Conservation (phyloP, 306 rosid genomes). For the Macrotyloma uniflorum region DNA sequence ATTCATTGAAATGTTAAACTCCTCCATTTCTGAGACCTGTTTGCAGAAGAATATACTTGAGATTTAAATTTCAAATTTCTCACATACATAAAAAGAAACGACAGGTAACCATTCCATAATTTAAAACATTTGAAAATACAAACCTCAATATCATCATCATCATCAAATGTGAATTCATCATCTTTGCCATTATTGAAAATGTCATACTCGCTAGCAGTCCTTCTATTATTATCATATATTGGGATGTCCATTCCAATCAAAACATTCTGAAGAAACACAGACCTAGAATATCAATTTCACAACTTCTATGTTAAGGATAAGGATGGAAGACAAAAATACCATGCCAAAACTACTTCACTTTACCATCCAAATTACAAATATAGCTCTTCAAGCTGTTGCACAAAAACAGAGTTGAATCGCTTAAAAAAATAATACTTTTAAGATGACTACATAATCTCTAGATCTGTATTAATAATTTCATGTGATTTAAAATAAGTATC, state of each 20-base stretch:
- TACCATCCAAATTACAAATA: slow-evolving; percentile 19
- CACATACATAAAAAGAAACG: slow-evolving; percentile 31
- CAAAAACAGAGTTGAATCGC: slow-evolving; percentile 4
- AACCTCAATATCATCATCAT: slow-evolving; percentile 71
- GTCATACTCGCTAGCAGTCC: slow-evolving; percentile 48
- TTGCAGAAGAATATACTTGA: slow-evolving; percentile 36
- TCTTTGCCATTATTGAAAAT: slow-evolving; percentile 44
- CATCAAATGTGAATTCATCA: slow-evolving; percentile 60
- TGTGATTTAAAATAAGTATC: slow-evolving; percentile 26
- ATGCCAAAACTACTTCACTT: slow-evolving; percentile 24
- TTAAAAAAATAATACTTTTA: not conserved
- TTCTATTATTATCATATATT: slow-evolving; percentile 63
- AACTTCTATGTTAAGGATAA: slow-evolving; percentile 13
- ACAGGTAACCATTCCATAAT: slow-evolving; percentile 22
- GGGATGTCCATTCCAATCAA: slow-evolving; percentile 89
- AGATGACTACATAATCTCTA: not conserved
- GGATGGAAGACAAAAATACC: not conserved
- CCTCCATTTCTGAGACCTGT: slow-evolving; percentile 64
- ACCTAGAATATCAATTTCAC: slow-evolving; percentile 34
- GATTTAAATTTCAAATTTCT: slow-evolving; percentile 29
- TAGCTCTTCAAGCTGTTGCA: slow-evolving; percentile 10
- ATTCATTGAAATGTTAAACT: slow-evolving; percentile 50
- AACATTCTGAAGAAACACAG: slow-evolving; percentile 64
- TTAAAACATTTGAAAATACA: slow-evolving; percentile 36
- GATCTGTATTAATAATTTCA: not conserved